Percentiles rank a stretch among this genome's conserved stretches.
Conservation (phyloP, 495 filamentous ascomycete species). For the Coniosporium apollinis region DNA sequence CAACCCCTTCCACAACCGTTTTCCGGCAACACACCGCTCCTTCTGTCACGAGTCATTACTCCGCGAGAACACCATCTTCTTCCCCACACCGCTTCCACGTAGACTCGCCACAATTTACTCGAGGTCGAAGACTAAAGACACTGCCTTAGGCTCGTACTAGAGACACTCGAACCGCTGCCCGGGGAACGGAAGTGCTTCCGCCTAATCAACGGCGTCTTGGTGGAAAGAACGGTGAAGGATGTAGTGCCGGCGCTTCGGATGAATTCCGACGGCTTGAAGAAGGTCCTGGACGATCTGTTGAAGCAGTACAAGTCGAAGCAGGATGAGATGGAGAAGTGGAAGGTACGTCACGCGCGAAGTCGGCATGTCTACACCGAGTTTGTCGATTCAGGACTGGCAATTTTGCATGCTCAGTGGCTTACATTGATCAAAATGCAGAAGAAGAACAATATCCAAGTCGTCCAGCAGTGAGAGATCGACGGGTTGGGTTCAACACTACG, state of each 20-base stretch:
- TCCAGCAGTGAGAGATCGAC: constrained; percentile 57
- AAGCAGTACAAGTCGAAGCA: constrained; percentile 96
- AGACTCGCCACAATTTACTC: background rate
- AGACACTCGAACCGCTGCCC: constrained; percentile 72
- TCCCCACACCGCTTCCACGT: too few relatives aligned
- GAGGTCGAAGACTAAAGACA: constrained; percentile 2
- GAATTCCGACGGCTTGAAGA: constrained; percentile 89
- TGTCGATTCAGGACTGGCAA: too few relatives aligned
- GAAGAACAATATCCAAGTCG: constrained; percentile 96
- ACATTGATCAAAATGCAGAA: too few relatives aligned
- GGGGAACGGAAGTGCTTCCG: constrained; percentile 92
- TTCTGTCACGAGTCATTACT: constrained; percentile 5
- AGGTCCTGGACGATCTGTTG: constrained; percentile 86
- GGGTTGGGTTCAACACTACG: too few relatives aligned
- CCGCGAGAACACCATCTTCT: background rate
- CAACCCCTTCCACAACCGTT: constrained; percentile 3
- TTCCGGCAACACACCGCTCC: constrained; percentile 10
- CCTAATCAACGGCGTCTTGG: constrained; percentile 92
- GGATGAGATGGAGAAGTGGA: constrained; percentile 93
- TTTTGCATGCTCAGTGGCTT: too few relatives aligned
- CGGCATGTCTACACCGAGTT: too few relatives aligned
- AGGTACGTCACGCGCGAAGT: constrained; percentile 58
- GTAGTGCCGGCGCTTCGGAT: constrained; percentile 80
- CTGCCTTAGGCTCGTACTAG: constrained; percentile 66
- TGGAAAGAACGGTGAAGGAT: constrained; percentile 84